These are phyloP conservation scores for Candida michaelii DNA, from an alignment of 805 yeast species.

Conservation along the genomic window DNA sequence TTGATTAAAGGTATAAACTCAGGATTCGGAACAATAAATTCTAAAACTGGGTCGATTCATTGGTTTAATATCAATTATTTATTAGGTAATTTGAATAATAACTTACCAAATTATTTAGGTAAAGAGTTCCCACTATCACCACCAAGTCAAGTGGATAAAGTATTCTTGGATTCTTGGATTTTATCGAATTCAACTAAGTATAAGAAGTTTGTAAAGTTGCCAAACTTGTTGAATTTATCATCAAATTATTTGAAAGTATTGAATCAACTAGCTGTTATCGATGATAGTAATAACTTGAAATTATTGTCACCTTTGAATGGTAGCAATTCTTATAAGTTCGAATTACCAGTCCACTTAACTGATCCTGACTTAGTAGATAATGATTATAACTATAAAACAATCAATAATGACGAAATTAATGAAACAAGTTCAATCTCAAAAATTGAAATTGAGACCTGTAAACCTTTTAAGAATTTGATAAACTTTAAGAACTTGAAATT, in stretches of 20 bases:
- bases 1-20: conserved; percentile 28
- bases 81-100: conserved; percentile 30
- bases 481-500: conserved; percentile 31
- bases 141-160: conserved; percentile 8
- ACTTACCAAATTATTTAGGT: conserved; percentile 28
- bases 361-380: conserved; percentile 13
- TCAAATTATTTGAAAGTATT: conserved; percentile 5
- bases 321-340: conserved; percentile 36
- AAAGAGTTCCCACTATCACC: conserved; percentile 12
- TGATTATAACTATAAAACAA: conserved; percentile 12
- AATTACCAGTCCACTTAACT: conserved; percentile 31
- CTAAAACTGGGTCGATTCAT: conserved; percentile 58
- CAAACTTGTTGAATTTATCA: conserved; percentile 23
- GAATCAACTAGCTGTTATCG: conserved; percentile 36
- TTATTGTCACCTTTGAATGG: conserved; percentile 41
- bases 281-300: conserved; percentile 28
- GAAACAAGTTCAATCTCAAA: conserved; percentile 33
- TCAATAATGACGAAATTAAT: neutral
- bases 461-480: conserved; percentile 34
- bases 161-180: conserved; percentile 46
- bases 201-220: conserved; percentile 22
- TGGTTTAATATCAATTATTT: conserved; percentile 52
- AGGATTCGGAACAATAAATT: conserved; percentile 54
- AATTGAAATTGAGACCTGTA: conserved; percentile 58
- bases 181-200: conserved; percentile 28